Evolutionary conservation across 805 yeast genomes (phyloP).

Genomic region (Wickerhamomyces rabaulensis): DNA sequence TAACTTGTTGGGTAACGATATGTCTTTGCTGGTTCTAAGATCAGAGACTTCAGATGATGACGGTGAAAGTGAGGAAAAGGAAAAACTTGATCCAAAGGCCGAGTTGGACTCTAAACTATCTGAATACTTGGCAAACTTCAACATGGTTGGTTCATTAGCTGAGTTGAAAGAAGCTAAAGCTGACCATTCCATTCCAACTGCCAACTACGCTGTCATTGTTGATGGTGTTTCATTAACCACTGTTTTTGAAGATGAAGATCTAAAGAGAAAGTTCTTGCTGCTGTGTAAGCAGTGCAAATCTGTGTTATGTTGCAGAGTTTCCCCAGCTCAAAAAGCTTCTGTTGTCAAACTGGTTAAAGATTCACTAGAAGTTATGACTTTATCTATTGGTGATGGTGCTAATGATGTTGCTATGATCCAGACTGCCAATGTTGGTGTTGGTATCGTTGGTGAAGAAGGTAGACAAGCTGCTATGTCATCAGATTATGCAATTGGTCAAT

Average conservation of each 20-base stretch:
- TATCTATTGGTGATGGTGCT: constrained; percentile 87
- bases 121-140: constrained; percentile 41
- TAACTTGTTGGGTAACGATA: constrained; percentile 63
- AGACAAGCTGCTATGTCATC: constrained; percentile 86
- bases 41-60: constrained; percentile 40
- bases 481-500: constrained; percentile 82
- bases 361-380: constrained; percentile 71
- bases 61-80: constrained; percentile 23
- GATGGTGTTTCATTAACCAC: constrained; percentile 75
- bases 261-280: constrained; percentile 52
- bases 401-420: constrained; percentile 91
- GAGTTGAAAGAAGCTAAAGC: constrained; percentile 51
- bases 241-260: constrained; percentile 40
- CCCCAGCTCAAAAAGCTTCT: constrained; percentile 85
- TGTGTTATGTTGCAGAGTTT: constrained; percentile 81
- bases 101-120: constrained; percentile 34
- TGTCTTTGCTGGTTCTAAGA: constrained; percentile 61
- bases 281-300: constrained; percentile 78
- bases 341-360: constrained; percentile 76
- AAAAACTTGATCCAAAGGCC: constrained; percentile 34
- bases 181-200: constrained; percentile 62
- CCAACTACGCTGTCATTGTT: constrained; percentile 63
- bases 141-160: constrained; percentile 51
- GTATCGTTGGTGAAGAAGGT: constrained; percentile 91
- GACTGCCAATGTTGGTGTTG: constrained; percentile 83